Evolutionary conservation across 305 asterid genomes (phyloP).

Genomic region (Fraxinus greggii): DNA sequence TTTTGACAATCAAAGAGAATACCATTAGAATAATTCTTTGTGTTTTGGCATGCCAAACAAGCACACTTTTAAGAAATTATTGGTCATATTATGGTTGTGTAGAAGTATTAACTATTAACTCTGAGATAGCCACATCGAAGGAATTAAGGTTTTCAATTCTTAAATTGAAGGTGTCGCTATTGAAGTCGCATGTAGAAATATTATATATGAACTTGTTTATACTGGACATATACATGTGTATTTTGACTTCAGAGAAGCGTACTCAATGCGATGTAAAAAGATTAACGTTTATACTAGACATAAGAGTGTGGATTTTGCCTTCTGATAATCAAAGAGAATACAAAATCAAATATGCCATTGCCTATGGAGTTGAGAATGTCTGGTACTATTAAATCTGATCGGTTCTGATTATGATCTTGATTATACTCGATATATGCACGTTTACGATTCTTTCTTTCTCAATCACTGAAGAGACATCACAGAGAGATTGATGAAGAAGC

Average conservation of each 20-base stretch:
- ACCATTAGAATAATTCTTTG: background rate
- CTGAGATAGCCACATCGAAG: background rate
- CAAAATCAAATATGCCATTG: background rate
- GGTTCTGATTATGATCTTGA: background rate
- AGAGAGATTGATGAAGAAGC: constrained; percentile 53
- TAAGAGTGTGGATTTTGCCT: background rate
- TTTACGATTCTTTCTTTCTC: background rate
- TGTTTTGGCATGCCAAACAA: background rate
- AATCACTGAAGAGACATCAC: background rate
- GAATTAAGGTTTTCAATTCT: background rate
- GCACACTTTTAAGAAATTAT: background rate
- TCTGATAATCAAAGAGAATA: constrained; percentile 2
- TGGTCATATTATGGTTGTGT: background rate
- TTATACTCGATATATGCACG: background rate
- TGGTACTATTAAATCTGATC: background rate
- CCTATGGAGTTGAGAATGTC: constrained; percentile 1
- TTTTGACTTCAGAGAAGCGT: background rate
- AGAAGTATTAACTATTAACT: background rate
- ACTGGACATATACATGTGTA: background rate
- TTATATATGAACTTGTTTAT: background rate
- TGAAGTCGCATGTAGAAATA: background rate
- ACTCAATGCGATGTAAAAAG: background rate
- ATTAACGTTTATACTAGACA: background rate
- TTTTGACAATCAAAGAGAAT: constrained; percentile 1
- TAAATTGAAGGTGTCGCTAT: background rate